Conservation (phyloP, 1,284 basidiomycete species). For the Trichosporon faecale region DNA sequence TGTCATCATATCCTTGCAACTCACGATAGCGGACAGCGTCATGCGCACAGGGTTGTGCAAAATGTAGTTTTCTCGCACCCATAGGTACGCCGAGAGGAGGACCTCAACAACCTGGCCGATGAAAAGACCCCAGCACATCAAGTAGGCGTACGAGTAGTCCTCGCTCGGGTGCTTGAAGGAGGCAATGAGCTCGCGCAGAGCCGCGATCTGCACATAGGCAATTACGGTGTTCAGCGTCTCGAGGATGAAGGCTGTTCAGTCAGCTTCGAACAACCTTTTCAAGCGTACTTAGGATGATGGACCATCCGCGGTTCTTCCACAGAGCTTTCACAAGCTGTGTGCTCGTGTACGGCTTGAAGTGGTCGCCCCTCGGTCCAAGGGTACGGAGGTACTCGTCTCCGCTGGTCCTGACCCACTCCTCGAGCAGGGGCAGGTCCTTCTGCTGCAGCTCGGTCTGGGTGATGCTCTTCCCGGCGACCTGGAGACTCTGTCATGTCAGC, state of each 20-base stretch:
- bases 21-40: conserved; percentile 40
- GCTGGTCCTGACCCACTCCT: conserved; percentile 35
- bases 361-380: conserved; percentile 19
- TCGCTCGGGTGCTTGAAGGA: conserved; percentile 31
- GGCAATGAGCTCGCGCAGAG: conserved; percentile 44
- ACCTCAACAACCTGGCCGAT: conserved; percentile 39
- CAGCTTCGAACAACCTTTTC: neutral
- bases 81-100: conserved; percentile 30
- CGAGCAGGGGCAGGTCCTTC: conserved; percentile 44
- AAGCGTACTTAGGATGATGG: conserved; percentile 38
- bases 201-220: conserved; percentile 38
- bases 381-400: conserved; percentile 15
- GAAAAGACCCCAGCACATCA: conserved; percentile 49
- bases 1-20: neutral
- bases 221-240: conserved; percentile 36
- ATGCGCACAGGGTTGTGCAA: conserved; percentile 46
- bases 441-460: conserved; percentile 33
- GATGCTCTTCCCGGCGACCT: conserved; percentile 32
- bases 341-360: conserved; percentile 24
- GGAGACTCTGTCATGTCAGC: conserved; percentile 30
- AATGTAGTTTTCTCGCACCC: conserved; percentile 47
- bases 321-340: conserved; percentile 34
- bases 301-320: conserved; percentile 36
- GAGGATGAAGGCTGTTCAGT: conserved; percentile 32
- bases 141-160: conserved; percentile 43